phyloP scores from a whole-genome alignment of 75 land plant genomes.

The Selaginella moellendorffii region DNA sequence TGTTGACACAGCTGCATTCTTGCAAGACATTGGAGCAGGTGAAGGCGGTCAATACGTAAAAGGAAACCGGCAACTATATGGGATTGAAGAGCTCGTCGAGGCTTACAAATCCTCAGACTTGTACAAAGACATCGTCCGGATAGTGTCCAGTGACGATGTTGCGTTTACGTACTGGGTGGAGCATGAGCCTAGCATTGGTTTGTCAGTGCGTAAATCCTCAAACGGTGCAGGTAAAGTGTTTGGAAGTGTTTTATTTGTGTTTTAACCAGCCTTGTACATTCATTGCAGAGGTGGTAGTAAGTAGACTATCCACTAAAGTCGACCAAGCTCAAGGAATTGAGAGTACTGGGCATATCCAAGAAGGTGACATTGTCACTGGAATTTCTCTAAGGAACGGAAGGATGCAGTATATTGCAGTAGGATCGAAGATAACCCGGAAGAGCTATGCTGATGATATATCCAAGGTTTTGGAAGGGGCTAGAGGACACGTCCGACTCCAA shows the following conservation, averaged over 20 bases:
- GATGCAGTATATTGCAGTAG: constrained; percentile 25
- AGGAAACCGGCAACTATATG: not conserved
- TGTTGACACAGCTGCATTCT: not conserved
- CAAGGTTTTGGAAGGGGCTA: constrained; percentile 16
- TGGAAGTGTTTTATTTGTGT: not conserved
- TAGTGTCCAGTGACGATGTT: not conserved
- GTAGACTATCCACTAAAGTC: constrained; percentile 13
- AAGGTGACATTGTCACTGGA: constrained; percentile 30
- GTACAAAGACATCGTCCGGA: not conserved
- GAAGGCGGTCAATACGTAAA: constrained; percentile 1
- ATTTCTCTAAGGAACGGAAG: constrained; percentile 21
- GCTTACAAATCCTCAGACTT: not conserved
- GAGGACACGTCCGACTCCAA: constrained; percentile 30
- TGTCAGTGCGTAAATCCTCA: constrained; percentile 18
- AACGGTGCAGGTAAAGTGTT: not conserved
- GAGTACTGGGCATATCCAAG: constrained; percentile 20
- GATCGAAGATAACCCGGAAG: not conserved
- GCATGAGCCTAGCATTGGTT: constrained; percentile 18
- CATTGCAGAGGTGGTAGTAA: constrained; percentile 21
- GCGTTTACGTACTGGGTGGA: constrained; percentile 18
- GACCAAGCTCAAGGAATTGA: constrained; percentile 14
- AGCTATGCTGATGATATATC: constrained; percentile 13
- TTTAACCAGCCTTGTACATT: not conserved
- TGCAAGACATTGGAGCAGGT: constrained; percentile 6
- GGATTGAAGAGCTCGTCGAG: not conserved